Evolutionary conservation across 768 basidiomycete species (phyloP), one percentile per base, ranked within the genome.

Genomic region (Naganishia kalamii): DNA sequence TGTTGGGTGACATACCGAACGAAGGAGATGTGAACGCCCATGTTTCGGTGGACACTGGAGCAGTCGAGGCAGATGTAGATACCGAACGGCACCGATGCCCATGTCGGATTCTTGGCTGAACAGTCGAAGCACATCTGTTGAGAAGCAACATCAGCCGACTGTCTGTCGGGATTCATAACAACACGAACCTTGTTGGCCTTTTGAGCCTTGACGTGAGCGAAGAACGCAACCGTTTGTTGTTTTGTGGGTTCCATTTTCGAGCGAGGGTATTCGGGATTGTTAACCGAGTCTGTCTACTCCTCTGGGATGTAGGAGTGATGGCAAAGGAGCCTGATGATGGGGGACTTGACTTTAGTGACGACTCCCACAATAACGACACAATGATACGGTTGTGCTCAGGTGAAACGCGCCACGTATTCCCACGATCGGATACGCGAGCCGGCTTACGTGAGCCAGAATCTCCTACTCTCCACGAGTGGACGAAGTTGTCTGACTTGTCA

Each of bases 1-100:
- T 3, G 2, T 37, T 2, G n/a, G 3, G n/a, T 59, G 11, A 78
- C 87, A 71, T 75, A 92, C 91, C 93, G 82, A 46, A 99, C 94
- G 73, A 99, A 99, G 68, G 86, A 89, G 78, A 99, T 92, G 76
- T 99, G 96, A 25, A 98, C 94, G 71, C 96, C 96, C 86, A 97
- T 87, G 77, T 94, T 97, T 60, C 96, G 83, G 79, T 99, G 96
- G 15, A 88, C 81, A 70, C 88, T 89, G 4, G 94, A 98, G 82
- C 96, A 99, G 65, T 99, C 93, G 33, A 98, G 81, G 75, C 96
- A 99, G 74, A 99, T 92, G 79, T 98, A 98, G 15, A 98, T 87
- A 35, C 91, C 94, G 75, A 88, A 99, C 0, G 92, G 93, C 23
- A 96, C 91, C 68, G 90, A 92, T 3, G 92, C 87, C 96, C 94